Conservation (phyloP, 148 eudicot genomes). For the Mesembryanthemum crystallinum region DNA sequence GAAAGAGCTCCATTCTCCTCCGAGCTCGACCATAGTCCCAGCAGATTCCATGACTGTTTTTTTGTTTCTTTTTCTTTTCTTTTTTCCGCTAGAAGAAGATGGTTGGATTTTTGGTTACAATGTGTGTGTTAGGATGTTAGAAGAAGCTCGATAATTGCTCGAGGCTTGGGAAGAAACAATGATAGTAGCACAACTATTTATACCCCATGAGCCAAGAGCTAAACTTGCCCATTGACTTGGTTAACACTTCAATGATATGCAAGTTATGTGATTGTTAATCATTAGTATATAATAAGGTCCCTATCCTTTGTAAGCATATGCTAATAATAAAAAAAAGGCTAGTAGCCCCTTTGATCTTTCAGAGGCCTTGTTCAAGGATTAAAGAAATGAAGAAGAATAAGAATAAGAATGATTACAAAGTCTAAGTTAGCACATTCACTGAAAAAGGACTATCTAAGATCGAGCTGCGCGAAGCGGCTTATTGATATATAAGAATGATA, state of each 20-base stretch:
- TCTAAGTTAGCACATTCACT: constrained; percentile 8
- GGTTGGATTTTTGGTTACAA: not conserved
- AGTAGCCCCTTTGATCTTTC: constrained; percentile 15
- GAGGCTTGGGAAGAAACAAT: constrained; percentile 20
- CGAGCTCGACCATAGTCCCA: constrained; percentile 30
- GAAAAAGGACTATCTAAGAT: constrained; percentile 10
- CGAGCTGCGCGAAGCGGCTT: not conserved
- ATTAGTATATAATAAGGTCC: constrained; percentile 21
- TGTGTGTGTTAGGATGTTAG: constrained; percentile 10
- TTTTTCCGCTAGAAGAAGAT: not conserved
- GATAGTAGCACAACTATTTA: constrained; percentile 22
- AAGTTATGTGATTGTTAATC: constrained; percentile 23
- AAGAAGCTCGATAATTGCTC: constrained; percentile 24
- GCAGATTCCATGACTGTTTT: constrained; percentile 39
- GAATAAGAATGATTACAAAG: constrained; percentile 7
- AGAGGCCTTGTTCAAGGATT: constrained; percentile 1
- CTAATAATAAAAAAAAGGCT: constrained; percentile 15
- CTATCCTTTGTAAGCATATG: constrained; percentile 17
- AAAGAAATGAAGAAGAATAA: not conserved
- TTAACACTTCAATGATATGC: constrained; percentile 10
- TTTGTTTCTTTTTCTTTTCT: not conserved
- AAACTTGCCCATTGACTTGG: constrained; percentile 25
- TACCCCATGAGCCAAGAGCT: constrained; percentile 15
- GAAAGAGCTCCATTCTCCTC: constrained; percentile 55
- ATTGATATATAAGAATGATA: not conserved